These are phyloP conservation scores for Cyclotella sp. DNA, from an alignment of 108 stramenopile species.

Conservation along the genomic window DNA sequence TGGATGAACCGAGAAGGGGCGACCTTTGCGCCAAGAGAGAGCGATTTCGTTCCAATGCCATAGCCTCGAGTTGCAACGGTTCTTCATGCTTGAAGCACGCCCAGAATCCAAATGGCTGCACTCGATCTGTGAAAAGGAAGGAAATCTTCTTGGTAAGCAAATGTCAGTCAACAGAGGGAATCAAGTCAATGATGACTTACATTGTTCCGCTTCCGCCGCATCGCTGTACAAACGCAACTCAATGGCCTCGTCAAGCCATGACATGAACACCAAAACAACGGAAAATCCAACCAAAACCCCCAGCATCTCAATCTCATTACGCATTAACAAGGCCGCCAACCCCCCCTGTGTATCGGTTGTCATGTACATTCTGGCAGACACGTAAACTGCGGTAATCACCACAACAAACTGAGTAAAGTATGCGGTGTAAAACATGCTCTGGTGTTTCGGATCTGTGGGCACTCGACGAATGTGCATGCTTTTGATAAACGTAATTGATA, in stretches of 20 bases:
- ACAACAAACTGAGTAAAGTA: conserved; percentile 69
- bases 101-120: conserved; percentile 86
- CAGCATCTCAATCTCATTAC: conserved; percentile 76
- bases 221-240: conserved; percentile 71
- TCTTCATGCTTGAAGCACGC: conserved; percentile 59
- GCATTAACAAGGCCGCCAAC: conserved; percentile 61
- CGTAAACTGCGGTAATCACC: conserved; percentile 54
- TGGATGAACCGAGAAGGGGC: conserved; percentile 35
- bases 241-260: conserved; percentile 80
- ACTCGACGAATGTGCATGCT: conserved; percentile 85
- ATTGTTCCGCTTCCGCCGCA: conserved; percentile 45
- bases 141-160: not conserved
- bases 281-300: conserved; percentile 63
- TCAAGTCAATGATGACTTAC: conserved; percentile 1
- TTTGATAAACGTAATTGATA: conserved; percentile 78
- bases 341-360: conserved; percentile 44
- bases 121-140: conserved; percentile 32
- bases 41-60: conserved; percentile 46
- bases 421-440: conserved; percentile 67
- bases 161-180: not conserved
- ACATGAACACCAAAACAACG: conserved; percentile 65
- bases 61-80: conserved; percentile 41
- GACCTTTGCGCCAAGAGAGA: conserved; percentile 24
- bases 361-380: conserved; percentile 59
- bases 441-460: conserved; percentile 57